A percentile compares a stretch with the other conserved stretches of the same genome.
Evolutionary conservation across 441 rosid species (phyloP).

Genomic region (Bruguiera hainesii): DNA sequence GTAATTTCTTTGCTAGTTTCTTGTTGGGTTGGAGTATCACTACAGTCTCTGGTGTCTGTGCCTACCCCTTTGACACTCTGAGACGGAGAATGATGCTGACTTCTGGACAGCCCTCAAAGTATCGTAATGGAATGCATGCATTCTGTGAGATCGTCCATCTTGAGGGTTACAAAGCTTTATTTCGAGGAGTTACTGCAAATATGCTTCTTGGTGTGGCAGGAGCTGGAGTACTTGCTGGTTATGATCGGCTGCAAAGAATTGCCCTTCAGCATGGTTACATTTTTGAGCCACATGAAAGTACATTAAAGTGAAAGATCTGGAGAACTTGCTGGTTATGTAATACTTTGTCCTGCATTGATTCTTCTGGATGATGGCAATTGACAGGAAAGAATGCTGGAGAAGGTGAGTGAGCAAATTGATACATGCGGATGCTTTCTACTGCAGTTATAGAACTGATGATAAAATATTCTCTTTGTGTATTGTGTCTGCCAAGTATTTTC

Average conservation of each 20-base stretch:
- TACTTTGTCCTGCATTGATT: constrained; percentile 11
- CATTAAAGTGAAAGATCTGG: constrained; percentile 30
- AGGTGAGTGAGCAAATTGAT: constrained; percentile 1
- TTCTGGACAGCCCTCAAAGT: constrained; percentile 73
- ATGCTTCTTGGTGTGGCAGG: constrained; percentile 97
- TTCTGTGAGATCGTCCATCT: constrained; percentile 49
- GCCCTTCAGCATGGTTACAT: constrained; percentile 42
- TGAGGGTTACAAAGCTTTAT: constrained; percentile 76
- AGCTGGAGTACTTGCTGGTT: constrained; percentile 92
- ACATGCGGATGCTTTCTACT: no score
- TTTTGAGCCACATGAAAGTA: constrained; percentile 29
- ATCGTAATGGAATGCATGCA: constrained; percentile 57
- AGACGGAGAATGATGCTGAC: constrained; percentile 97
- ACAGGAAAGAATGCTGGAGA: not conserved
- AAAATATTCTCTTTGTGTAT: no score
- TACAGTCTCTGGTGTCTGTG: constrained; percentile 75
- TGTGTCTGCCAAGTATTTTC: no score
- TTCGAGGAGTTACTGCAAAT: constrained; percentile 80
- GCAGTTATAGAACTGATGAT: no score
- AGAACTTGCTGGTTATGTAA: not conserved
- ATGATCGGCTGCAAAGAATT: constrained; percentile 76
- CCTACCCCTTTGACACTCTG: constrained; percentile 87
- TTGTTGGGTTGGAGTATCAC: constrained; percentile 91
- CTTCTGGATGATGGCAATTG: not conserved
- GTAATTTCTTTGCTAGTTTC: constrained; percentile 85